These are phyloP conservation scores for Daedaleopsis sinensis DNA, from an alignment of 768 basidiomycete genomes.

Conservation along the genomic window DNA sequence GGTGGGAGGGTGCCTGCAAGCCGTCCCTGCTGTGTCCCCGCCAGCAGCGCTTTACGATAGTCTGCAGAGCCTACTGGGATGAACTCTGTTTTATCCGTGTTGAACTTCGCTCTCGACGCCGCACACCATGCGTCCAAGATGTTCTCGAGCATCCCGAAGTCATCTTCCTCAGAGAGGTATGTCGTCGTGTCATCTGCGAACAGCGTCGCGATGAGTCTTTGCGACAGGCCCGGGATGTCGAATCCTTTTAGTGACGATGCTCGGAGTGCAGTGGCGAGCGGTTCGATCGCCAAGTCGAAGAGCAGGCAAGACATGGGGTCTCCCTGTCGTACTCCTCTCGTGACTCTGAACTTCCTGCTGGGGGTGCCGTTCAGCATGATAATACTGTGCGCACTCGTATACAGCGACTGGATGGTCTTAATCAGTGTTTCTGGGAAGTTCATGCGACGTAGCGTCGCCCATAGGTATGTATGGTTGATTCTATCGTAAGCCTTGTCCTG, in stretches of 20 bases:
- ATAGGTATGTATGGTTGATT: conserved; percentile 19
- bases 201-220: conserved; percentile 20
- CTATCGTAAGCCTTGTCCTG: conserved; percentile 26
- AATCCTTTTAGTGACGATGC: conserved; percentile 22
- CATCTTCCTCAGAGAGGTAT: conserved; percentile 5
- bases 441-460: conserved; percentile 2
- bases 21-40: too few relatives aligned
- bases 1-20: too few relatives aligned
- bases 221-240: conserved; percentile 12
- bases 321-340: conserved; percentile 40
- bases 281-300: conserved; percentile 36
- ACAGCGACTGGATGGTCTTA: conserved; percentile 32
- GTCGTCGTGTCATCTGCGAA: conserved; percentile 33
- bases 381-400: conserved; percentile 29
- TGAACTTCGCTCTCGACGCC: neutral
- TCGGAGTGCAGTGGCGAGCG: conserved; percentile 25
- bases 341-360: conserved; percentile 29
- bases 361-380: conserved; percentile 37
- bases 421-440: conserved; percentile 20
- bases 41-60: too few relatives aligned
- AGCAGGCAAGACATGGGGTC: conserved; percentile 37
- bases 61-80: neutral
- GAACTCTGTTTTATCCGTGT: neutral
- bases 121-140: neutral
- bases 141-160: neutral